phyloP scores from a whole-genome alignment of 2,329 filamentous ascomycete species.

The Aplosporella prunicola region DNA sequence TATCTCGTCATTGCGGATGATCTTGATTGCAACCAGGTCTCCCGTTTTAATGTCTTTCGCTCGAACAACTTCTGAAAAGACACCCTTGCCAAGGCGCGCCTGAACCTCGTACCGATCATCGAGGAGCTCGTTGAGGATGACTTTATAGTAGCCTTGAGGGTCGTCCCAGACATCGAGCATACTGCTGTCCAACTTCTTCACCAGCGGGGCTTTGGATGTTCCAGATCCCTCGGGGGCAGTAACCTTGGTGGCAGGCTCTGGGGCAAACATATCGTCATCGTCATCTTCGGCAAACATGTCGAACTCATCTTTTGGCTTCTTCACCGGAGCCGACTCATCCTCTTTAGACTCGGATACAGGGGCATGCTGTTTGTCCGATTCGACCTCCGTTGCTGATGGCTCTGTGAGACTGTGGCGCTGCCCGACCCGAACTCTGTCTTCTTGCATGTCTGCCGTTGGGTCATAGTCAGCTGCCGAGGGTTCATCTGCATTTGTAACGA shows the following conservation, averaged over 20 bases:
- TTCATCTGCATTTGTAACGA: constrained; percentile 49
- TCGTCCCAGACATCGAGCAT: constrained; percentile 68
- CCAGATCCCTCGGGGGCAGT: constrained; percentile 43
- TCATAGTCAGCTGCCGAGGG: constrained; percentile 92
- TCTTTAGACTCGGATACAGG: constrained; percentile 35
- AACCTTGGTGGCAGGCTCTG: constrained; percentile 49
- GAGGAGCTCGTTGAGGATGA: constrained; percentile 82
- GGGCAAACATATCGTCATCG: constrained; percentile 83
- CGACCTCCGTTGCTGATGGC: too few relatives aligned
- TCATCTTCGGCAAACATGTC: constrained; percentile 56
- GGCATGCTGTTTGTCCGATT: constrained; percentile 42
- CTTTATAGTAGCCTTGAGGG: constrained; percentile 90
- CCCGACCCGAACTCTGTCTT: constrained; percentile 65
- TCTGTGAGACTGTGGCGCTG: constrained; percentile 42
- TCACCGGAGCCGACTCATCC: constrained; percentile 23
- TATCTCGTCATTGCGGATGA: constrained; percentile 79
- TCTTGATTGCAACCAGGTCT: constrained; percentile 86
- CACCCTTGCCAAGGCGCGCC: constrained; percentile 79
- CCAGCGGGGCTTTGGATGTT: constrained; percentile 22
- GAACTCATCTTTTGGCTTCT: constrained; percentile 43
- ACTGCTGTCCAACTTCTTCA: constrained; percentile 55
- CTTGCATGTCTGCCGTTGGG: constrained; percentile 77
- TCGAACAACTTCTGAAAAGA: constrained; percentile 93
- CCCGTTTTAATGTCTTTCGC: constrained; percentile 60
- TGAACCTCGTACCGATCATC: constrained; percentile 84